Conservation (phyloP, 2,329 filamentous ascomycete species). For the Pseudocercospora fijiensis region DNA sequence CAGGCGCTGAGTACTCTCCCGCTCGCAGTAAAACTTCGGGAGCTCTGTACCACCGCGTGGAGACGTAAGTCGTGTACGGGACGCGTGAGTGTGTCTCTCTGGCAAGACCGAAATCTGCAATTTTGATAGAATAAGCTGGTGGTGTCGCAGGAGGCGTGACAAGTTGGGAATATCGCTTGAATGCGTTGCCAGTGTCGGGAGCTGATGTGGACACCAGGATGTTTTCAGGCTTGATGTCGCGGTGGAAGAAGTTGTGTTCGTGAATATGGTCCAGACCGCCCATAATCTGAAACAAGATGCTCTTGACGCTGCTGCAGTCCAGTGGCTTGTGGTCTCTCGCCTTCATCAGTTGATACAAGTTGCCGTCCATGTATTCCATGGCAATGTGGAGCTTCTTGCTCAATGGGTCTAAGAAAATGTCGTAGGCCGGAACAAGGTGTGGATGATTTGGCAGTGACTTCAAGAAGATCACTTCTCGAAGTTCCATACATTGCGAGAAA, state of each 20-base stretch:
- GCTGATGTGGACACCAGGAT: conserved; percentile 93
- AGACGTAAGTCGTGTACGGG: conserved; percentile 97
- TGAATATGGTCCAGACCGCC: conserved; percentile 96
- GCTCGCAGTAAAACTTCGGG: conserved; percentile 91
- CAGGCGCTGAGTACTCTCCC: conserved; percentile 93
- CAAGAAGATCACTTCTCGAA: conserved; percentile 95
- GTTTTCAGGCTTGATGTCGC: conserved; percentile 98
- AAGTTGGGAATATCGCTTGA: conserved; percentile 87
- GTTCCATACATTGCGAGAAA: conserved; percentile 82
- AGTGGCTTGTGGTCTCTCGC: conserved; percentile 91
- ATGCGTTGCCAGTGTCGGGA: conserved; percentile 77
- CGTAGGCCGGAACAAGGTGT: conserved; percentile 93
- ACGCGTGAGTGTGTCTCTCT: conserved; percentile 94
- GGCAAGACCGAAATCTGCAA: conserved; percentile 97
- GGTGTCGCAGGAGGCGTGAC: conserved; percentile 95
- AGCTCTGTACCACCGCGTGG: conserved; percentile 91
- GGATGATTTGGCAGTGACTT: conserved; percentile 82
- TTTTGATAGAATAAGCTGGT: conserved; percentile 92
- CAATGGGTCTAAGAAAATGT: conserved; percentile 96
- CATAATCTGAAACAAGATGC: conserved; percentile 95
- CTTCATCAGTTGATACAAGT: conserved; percentile 99
- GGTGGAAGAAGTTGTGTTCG: conserved; percentile 95
- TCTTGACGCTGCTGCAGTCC: conserved; percentile 90
- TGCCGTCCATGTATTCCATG: conserved; percentile 99
- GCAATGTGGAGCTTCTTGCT: conserved; percentile 95